Conservation (phyloP, 768 basidiomycete genomes). For the Pleurotus tuber-regium region DNA sequence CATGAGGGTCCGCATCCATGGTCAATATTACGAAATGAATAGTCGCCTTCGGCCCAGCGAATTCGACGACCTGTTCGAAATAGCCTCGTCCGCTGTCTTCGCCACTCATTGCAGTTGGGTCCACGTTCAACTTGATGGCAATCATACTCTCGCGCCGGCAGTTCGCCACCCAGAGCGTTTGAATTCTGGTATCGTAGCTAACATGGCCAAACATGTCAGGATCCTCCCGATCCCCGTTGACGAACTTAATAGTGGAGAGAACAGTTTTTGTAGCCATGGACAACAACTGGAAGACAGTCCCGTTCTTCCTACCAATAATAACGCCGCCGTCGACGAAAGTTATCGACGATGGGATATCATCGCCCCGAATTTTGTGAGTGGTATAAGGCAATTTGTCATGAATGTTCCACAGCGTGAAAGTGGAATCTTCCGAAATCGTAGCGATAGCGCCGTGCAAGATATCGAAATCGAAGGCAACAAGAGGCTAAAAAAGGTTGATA, state of each 20-base stretch:
- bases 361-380: slow-evolving; percentile 73
- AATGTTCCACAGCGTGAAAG: slow-evolving; percentile 79
- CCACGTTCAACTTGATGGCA: slow-evolving; percentile 72
- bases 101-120: slow-evolving; percentile 49
- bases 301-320: slow-evolving; percentile 79
- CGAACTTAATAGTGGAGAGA: slow-evolving; percentile 76
- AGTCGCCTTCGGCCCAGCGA: slow-evolving; percentile 78
- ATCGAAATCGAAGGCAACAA: slow-evolving; percentile 86
- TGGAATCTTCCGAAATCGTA: slow-evolving; percentile 81
- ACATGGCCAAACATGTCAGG: slow-evolving; percentile 87
- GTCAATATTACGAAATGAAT: slow-evolving; percentile 89
- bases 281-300: slow-evolving; percentile 80
- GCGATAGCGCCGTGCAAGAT: slow-evolving; percentile 73
- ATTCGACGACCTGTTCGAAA: slow-evolving; percentile 83
- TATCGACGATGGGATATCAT: slow-evolving; percentile 78
- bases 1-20: slow-evolving; percentile 78
- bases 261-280: slow-evolving; percentile 72
- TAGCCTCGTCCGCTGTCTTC: slow-evolving; percentile 64
- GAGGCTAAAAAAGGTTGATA: slow-evolving; percentile 55
- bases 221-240: slow-evolving; percentile 69
- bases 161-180: slow-evolving; percentile 87
- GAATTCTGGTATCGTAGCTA: slow-evolving; percentile 80
- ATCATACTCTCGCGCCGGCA: slow-evolving; percentile 82
- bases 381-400: slow-evolving; percentile 75
- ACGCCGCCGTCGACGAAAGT: slow-evolving; percentile 87